Conservation (phyloP, 768 basidiomycete genomes). For the Dacryopinax primogenitus region DNA sequence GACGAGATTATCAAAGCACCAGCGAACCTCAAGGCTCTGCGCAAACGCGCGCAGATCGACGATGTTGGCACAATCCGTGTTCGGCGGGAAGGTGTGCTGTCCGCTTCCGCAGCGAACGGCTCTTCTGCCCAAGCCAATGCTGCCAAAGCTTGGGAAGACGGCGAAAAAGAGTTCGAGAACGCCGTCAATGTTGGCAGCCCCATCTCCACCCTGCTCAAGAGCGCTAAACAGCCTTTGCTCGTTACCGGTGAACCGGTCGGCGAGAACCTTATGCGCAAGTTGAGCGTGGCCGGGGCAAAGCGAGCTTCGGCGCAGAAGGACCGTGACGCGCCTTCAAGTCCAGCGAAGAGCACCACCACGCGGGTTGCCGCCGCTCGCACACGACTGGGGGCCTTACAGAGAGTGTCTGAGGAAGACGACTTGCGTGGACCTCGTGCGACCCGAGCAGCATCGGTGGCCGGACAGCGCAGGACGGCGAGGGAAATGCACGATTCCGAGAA, state of each 20-base stretch:
- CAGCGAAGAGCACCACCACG: background rate
- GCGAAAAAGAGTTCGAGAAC: slow-evolving; percentile 88
- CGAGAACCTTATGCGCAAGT: slow-evolving; percentile 11
- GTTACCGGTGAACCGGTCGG: slow-evolving; percentile 34
- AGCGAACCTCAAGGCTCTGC: slow-evolving; percentile 41
- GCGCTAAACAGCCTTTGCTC: slow-evolving; percentile 75
- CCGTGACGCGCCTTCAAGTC: background rate
- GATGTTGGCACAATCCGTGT: slow-evolving; percentile 25
- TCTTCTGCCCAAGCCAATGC: slow-evolving; percentile 38
- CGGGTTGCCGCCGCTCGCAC: background rate
- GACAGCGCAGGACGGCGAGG: background rate
- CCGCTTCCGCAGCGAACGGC: slow-evolving; percentile 25
- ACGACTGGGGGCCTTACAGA: background rate
- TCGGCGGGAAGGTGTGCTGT: slow-evolving; percentile 18
- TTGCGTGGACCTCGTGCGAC: background rate
- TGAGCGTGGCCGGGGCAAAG: slow-evolving; percentile 22
- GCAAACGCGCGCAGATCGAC: slow-evolving; percentile 13
- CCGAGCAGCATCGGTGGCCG: background rate
- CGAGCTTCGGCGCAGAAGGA: background rate
- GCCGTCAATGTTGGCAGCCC: slow-evolving; percentile 93
- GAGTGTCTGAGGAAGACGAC: background rate
- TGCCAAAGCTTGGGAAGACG: slow-evolving; percentile 22
- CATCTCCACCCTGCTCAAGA: slow-evolving; percentile 76
- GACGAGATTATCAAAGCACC: slow-evolving; percentile 54
- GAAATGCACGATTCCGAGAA: background rate